Percentiles rank a stretch among this genome's conserved stretches.
These are phyloP conservation scores for Vaccinium corymbosum DNA, from an alignment of 148 eudicot species.

Conservation along the genomic window DNA sequence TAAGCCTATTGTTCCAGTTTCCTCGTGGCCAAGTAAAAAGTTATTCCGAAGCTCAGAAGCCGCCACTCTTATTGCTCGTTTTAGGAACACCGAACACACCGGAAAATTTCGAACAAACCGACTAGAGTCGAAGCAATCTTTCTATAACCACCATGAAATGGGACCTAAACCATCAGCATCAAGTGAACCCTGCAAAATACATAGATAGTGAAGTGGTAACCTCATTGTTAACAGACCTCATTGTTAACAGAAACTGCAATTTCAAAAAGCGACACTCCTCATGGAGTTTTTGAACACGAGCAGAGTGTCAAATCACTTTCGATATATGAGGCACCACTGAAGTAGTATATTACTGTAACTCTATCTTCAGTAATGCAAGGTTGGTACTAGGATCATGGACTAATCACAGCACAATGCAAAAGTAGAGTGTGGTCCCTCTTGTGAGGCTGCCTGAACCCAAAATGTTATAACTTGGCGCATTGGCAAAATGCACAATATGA, in stretches of 20 bases:
- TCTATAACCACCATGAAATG: constrained; percentile 56
- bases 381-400: background rate
- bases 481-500: background rate
- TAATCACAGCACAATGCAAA: background rate
- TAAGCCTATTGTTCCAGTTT: background rate
- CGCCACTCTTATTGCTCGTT: background rate
- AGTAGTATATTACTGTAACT: background rate
- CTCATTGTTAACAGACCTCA: background rate
- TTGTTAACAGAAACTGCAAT: background rate
- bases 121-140: background rate
- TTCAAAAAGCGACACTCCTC: background rate
- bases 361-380: no score
- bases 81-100: background rate
- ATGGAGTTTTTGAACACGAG: background rate
- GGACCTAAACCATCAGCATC: constrained; percentile 73
- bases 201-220: no score
- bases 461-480: background rate
- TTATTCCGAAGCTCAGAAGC: background rate
- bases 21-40: background rate
- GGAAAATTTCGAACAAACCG: background rate
- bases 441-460: background rate
- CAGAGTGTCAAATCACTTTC: background rate
- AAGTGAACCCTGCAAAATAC: constrained; percentile 51
- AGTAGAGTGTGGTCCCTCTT: background rate
- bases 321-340: background rate